Percentiles rank a stretch among this genome's conserved stretches.
These are phyloP conservation scores for Phytopythium mirpurense DNA, from an alignment of 352 stramenopile species.

Conservation along the genomic window DNA sequence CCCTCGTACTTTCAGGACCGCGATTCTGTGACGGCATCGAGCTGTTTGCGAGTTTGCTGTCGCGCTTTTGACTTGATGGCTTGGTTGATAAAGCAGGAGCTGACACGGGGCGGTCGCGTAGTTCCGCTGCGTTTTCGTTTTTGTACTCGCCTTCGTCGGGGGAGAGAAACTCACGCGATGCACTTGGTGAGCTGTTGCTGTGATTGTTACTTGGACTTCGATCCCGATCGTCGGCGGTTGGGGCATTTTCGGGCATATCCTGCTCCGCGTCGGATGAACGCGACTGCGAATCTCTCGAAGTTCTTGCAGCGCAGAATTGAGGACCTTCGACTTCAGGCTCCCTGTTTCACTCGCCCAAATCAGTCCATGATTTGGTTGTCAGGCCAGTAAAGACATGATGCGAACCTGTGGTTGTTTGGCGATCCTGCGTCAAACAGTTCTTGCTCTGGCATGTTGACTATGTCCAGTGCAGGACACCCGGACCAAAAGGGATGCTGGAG, in stretches of 20 bases:
- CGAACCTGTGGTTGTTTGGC: not conserved
- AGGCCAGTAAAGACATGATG: not conserved
- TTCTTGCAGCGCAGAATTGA: not conserved
- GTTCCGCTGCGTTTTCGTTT: not conserved
- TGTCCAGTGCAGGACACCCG: conserved; percentile 17
- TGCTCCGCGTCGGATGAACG: not conserved
- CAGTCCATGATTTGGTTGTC: too few species aligned
- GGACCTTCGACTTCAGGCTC: not conserved
- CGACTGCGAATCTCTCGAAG: not conserved
- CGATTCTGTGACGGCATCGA: not conserved
- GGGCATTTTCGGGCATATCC: not conserved
- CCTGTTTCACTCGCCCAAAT: not conserved
- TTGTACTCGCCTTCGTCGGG: not conserved
- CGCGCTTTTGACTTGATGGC: not conserved
- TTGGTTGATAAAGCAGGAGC: not conserved
- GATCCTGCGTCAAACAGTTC: conserved; percentile 38
- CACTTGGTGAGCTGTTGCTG: not conserved
- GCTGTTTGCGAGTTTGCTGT: not conserved
- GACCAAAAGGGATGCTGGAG: conserved; percentile 70
- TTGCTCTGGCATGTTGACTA: conserved; percentile 49
- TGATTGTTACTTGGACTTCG: not conserved
- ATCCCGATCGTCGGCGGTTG: too few species aligned
- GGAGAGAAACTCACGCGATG: not conserved
- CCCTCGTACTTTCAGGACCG: not conserved
- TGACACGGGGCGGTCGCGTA: not conserved